These are phyloP conservation scores for Fusarium sp. DNA, from an alignment of 2,329 filamentous ascomycete genomes.

Conservation along the genomic window DNA sequence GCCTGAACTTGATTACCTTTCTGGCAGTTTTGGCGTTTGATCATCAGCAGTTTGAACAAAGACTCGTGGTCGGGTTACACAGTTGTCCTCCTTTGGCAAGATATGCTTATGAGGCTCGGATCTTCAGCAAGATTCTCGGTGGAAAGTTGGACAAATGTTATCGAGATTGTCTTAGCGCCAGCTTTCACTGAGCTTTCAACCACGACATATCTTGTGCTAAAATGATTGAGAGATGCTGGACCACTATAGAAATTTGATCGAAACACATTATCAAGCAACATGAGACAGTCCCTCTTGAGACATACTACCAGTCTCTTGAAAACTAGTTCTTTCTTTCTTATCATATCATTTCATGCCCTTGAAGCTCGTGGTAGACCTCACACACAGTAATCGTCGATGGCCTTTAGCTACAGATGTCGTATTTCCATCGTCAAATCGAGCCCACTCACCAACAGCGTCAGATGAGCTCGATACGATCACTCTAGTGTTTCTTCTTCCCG, in stretches of 20 bases:
- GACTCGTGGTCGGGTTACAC: neutral
- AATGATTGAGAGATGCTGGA: neutral
- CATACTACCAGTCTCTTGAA: neutral
- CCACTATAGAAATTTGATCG: neutral
- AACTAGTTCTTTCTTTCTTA: neutral
- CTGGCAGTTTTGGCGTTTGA: neutral
- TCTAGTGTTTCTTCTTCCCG: slow-evolving; percentile 14
- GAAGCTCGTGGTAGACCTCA: neutral
- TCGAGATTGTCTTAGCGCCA: neutral
- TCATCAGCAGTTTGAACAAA: neutral
- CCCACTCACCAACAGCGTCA: neutral
- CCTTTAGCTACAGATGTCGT: neutral
- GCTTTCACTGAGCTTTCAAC: neutral
- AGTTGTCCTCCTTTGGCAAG: neutral
- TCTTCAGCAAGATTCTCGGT: neutral
- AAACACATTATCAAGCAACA: neutral
- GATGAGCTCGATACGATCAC: slow-evolving; percentile 15
- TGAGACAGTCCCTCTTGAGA: neutral
- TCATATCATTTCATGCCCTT: neutral
- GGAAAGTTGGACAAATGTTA: neutral
- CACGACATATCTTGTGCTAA: too few relatives aligned
- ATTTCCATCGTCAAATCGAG: neutral
- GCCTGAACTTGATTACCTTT: neutral
- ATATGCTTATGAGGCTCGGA: neutral
- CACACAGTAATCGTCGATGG: neutral